Evolutionary conservation across 2,329 filamentous ascomycete species (phyloP), one percentile per base, ranked within the genome.

Genomic region (Colletotrichum sidae): DNA sequence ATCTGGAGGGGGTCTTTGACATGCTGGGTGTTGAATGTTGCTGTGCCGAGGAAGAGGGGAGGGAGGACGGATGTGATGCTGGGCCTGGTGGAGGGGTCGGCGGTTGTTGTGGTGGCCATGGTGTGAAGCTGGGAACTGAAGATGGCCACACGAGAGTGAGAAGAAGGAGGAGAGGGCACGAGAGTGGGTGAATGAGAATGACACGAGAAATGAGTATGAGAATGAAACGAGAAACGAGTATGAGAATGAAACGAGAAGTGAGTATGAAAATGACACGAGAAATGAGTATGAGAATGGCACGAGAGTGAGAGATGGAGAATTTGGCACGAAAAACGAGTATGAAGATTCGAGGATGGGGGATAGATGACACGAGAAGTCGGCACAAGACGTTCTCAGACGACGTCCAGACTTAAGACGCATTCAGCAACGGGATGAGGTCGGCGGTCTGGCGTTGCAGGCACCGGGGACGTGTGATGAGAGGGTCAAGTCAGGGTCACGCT

Each of bases 21-120:
- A 78, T 93, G 94, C 75, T 95, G 93, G 69, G 87, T 85, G 81
- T 96, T 97, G 86, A 97, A 97, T 42, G 92, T 95, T 33, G 91
- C 93, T n/a, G 92, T 94, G 69, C 94, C 94, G 72, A 95, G 88
- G 75, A 96, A 86, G 49, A 97, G 86, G 8, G 94, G 93, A 3
- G 93, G 92, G 57, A 97, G 86, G 60, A 90, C 82, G 8, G 58
- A 44, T 11, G 58, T 17, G 52, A 66, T n/a, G 52, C 41, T 46
- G 15, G 63, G 58, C 58, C 52, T 49, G 33, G 52, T 8, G 33
- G 58, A 58, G 41, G 52, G 58, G 46, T 49, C 38, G 13, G 10
- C 17, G 58, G 15, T 62, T 57, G 58, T 44, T 38, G 63, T 63
- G 59, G 52, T 33, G 4, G 58, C 47, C 63, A 66, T 66, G 37